phyloP scores from a whole-genome alignment of 2,329 filamentous ascomycete genomes.

The Aaosphaeria arxii region DNA sequence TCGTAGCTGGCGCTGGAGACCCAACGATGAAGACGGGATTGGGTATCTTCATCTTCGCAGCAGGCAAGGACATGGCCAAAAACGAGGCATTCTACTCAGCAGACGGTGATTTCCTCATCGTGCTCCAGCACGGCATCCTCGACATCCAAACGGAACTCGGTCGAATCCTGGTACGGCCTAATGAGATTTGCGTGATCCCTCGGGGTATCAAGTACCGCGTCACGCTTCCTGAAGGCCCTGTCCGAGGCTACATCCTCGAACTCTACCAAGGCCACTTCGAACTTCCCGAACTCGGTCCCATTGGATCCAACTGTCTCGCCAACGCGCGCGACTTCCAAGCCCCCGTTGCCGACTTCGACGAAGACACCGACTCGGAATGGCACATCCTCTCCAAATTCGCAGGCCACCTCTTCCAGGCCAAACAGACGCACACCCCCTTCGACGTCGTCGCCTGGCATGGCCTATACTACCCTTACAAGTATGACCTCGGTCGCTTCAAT shows the following conservation, averaged over 20 bases:
- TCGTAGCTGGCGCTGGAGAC: slow-evolving; percentile 77
- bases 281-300: slow-evolving; percentile 64
- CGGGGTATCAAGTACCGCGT: slow-evolving; percentile 64
- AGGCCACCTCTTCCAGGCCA: slow-evolving; percentile 58
- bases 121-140: slow-evolving; percentile 62
- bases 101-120: slow-evolving; percentile 66
- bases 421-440: slow-evolving; percentile 65
- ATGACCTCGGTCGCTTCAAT: slow-evolving; percentile 57
- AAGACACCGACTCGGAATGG: slow-evolving; percentile 55
- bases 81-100: slow-evolving; percentile 79
- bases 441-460: slow-evolving; percentile 72
- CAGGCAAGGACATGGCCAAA: slow-evolving; percentile 72
- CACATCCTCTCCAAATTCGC: slow-evolving; percentile 61
- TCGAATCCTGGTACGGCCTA: slow-evolving; percentile 60
- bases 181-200: slow-evolving; percentile 66
- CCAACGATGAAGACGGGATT: slow-evolving; percentile 74
- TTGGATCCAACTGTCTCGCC: slow-evolving; percentile 65
- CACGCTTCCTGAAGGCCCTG: slow-evolving; percentile 57
- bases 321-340: slow-evolving; percentile 64
- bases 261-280: slow-evolving; percentile 63
- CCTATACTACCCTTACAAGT: slow-evolving; percentile 62
- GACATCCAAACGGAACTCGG: slow-evolving; percentile 70
- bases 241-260: slow-evolving; percentile 65
- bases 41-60: slow-evolving; percentile 78
- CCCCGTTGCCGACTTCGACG: slow-evolving; percentile 58